These are phyloP conservation scores for Persicaria tinctoria DNA, from an alignment of 148 eudicot genomes.

Conservation along the genomic window DNA sequence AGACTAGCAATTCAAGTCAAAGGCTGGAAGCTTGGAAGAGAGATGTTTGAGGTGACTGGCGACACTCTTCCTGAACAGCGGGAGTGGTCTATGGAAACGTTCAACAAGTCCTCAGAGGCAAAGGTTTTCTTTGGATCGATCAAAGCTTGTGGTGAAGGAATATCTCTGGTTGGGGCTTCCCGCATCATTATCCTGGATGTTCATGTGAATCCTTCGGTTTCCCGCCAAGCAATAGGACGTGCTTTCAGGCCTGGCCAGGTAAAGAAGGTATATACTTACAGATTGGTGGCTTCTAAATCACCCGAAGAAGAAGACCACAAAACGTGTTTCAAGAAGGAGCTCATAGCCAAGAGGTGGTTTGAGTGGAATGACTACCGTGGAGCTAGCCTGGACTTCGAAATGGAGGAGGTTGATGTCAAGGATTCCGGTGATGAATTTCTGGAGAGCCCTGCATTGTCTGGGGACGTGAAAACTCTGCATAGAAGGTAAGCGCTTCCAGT, in stretches of 20 bases:
- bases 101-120: constrained; percentile 69
- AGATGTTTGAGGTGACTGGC: constrained; percentile 68
- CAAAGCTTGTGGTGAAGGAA: constrained; percentile 94
- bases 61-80: constrained; percentile 51
- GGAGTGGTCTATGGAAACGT: constrained; percentile 65
- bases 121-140: constrained; percentile 84
- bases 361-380: constrained; percentile 71
- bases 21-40: constrained; percentile 56
- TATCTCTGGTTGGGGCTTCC: constrained; percentile 92
- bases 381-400: constrained; percentile 31
- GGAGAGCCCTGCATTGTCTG: constrained; percentile 41
- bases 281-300: constrained; percentile 70
- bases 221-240: constrained; percentile 95
- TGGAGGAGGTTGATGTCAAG: constrained; percentile 43
- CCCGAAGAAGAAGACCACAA: constrained; percentile 81
- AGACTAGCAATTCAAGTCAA: constrained; percentile 38
- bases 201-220: constrained; percentile 77
- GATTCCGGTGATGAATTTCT: constrained; percentile 63
- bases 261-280: constrained; percentile 58
- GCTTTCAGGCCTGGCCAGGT: constrained; percentile 90
- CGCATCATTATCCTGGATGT: constrained; percentile 79
- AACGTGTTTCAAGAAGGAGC: constrained; percentile 72
- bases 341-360: constrained; percentile 88
- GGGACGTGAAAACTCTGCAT: constrained; percentile 50
- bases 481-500: constrained; percentile 42